Evolutionary conservation across 1,284 basidiomycete genomes (phyloP).

Genomic region (Boletus subluridellus): DNA sequence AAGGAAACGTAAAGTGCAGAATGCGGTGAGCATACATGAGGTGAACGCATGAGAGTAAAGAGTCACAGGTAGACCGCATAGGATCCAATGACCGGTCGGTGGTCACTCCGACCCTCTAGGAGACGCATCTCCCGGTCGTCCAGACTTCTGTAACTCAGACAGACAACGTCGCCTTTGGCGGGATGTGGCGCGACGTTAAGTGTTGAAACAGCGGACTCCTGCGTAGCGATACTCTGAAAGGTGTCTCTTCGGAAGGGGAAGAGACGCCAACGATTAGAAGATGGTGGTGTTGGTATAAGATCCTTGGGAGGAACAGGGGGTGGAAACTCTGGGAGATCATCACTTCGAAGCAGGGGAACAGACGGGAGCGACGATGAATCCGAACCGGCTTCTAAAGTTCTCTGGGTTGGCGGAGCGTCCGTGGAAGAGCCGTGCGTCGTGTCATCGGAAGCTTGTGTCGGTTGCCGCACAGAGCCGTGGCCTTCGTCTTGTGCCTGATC

Average conservation of each 20-base stretch:
- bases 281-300: constrained; percentile 23
- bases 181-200: constrained; percentile 32
- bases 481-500: constrained; percentile 7
- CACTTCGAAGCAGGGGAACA: constrained; percentile 9
- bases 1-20: neutral
- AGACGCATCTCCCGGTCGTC: constrained; percentile 74
- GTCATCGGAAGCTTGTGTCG: constrained; percentile 17
- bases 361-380: constrained; percentile 10
- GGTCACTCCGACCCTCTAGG: constrained; percentile 75
- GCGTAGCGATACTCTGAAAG: constrained; percentile 31
- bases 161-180: constrained; percentile 60
- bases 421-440: constrained; percentile 19
- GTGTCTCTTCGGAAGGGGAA: constrained; percentile 48
- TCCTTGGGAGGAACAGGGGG: constrained; percentile 35
- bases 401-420: constrained; percentile 5
- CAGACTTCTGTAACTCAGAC: constrained; percentile 67
- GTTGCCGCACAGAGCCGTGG: constrained; percentile 7
- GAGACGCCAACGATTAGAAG: constrained; percentile 54
- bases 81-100: constrained; percentile 74
- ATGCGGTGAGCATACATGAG: constrained; percentile 17
- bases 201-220: constrained; percentile 26
- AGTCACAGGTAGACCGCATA: constrained; percentile 59
- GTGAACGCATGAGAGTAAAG: neutral
- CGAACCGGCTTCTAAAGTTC: constrained; percentile 2
- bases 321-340: constrained; percentile 21